Conservation (phyloP, 208 protist species). For the Acanthamoeba royreba region DNA sequence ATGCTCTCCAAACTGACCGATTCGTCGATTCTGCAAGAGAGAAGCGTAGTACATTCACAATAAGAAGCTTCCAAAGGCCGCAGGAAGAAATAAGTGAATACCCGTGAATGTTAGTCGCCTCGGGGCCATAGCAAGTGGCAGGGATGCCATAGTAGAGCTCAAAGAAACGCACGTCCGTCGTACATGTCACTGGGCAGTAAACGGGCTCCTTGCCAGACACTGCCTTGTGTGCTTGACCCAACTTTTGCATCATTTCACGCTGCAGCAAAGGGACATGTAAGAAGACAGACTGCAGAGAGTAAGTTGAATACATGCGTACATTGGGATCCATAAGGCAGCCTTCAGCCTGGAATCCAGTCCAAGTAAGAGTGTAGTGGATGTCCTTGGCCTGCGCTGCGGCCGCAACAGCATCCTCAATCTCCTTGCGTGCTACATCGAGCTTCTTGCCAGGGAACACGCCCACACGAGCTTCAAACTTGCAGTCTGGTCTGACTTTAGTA, state of each 20-base stretch:
- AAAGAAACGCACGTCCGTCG: conserved; percentile 68
- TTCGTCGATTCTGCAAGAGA: conserved; percentile 57
- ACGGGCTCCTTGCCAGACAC: conserved; percentile 47
- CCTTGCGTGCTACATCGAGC: conserved; percentile 23
- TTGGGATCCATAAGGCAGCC: conserved; percentile 49
- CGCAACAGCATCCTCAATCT: conserved; percentile 29
- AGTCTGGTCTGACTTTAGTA: conserved; percentile 28
- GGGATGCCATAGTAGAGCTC: conserved; percentile 66
- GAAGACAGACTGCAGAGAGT: background rate
- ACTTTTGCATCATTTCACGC: conserved; percentile 54
- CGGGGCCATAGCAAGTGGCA: conserved; percentile 67
- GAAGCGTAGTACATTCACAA: background rate
- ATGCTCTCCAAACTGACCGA: conserved; percentile 65
- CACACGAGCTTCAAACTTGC: conserved; percentile 55
- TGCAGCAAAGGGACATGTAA: background rate
- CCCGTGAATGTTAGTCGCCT: conserved; percentile 65
- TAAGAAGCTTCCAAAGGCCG: no score
- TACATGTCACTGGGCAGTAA: conserved; percentile 64
- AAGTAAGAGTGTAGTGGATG: conserved; percentile 45
- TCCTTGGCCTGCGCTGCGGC: conserved; percentile 52
- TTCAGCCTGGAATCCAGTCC: conserved; percentile 73
- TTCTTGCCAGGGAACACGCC: conserved; percentile 62
- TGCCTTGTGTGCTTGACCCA: conserved; percentile 49
- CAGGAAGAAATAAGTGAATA: background rate
- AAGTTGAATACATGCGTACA: background rate